phyloP scores from a whole-genome alignment of 2,329 filamentous ascomycete species.

The Neodidymelliopsis sp. region DNA sequence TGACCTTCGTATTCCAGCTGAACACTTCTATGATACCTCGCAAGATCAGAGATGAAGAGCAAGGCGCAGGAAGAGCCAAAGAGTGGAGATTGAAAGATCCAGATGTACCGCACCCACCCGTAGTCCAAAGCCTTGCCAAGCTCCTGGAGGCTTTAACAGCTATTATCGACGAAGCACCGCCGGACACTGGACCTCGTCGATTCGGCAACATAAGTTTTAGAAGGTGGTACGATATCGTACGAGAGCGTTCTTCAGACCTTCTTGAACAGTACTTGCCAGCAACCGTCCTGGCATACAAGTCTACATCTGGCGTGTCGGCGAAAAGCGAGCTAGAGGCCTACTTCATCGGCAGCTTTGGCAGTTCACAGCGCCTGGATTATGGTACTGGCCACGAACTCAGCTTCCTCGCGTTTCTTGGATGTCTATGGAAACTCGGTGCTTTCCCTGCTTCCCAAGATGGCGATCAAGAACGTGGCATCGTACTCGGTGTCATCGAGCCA shows the following conservation, averaged over 20 bases:
- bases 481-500: slow-evolving; percentile 83
- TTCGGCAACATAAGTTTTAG: slow-evolving; percentile 94
- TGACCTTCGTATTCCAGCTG: slow-evolving; percentile 86
- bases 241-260: slow-evolving; percentile 64
- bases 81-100: slow-evolving; percentile 59
- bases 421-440: slow-evolving; percentile 87
- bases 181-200: slow-evolving; percentile 82
- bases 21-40: slow-evolving; percentile 85
- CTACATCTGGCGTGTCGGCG: slow-evolving; percentile 52
- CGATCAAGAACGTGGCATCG: slow-evolving; percentile 77
- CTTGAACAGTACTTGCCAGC: slow-evolving; percentile 64
- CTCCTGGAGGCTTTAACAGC: slow-evolving; percentile 70
- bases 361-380: slow-evolving; percentile 87
- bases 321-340: slow-evolving; percentile 78
- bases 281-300: slow-evolving; percentile 52
- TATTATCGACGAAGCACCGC: slow-evolving; percentile 80
- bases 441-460: slow-evolving; percentile 68
- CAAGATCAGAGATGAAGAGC: slow-evolving; percentile 52
- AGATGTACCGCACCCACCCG: slow-evolving; percentile 58
- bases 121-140: slow-evolving; percentile 69
- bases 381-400: slow-evolving; percentile 96
- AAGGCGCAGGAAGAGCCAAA: slow-evolving; percentile 53
- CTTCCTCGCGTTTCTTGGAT: slow-evolving; percentile 89
- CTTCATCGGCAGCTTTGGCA: slow-evolving; percentile 86
- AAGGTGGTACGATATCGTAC: slow-evolving; percentile 77